phyloP scores from a whole-genome alignment of 805 yeast genomes.

The Pichia sporocuriosa region DNA sequence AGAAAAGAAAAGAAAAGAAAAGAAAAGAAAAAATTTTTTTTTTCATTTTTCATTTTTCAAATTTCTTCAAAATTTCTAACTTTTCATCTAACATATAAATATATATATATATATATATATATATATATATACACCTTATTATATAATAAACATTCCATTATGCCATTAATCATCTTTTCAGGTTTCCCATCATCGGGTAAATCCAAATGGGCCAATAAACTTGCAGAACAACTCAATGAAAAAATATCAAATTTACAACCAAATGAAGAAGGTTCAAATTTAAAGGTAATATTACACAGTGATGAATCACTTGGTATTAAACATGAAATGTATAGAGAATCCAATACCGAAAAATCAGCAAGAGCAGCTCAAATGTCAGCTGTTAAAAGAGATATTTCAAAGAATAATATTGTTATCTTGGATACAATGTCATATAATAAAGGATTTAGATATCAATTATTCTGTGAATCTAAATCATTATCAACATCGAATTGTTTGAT shows the following conservation, averaged over 20 bases:
- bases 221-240: conserved; percentile 41
- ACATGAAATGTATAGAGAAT: conserved; percentile 61
- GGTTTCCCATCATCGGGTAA: conserved; percentile 89
- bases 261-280: conserved; percentile 45
- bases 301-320: conserved; percentile 74
- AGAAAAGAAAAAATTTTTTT: too few relatives aligned
- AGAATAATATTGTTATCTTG: conserved; percentile 66
- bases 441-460: conserved; percentile 90
- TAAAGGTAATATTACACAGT: conserved; percentile 59
- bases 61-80: too few relatives aligned
- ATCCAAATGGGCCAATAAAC: conserved; percentile 58
- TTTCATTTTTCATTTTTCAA: too few relatives aligned
- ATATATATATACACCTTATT: neutral
- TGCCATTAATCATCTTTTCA: conserved; percentile 81
- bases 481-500: conserved; percentile 78
- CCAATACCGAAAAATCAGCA: conserved; percentile 70
- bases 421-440: conserved; percentile 88
- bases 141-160: conserved; percentile 21
- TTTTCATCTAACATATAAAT: too few relatives aligned
- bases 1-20: too few relatives aligned
- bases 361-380: conserved; percentile 85
- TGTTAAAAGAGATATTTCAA: conserved; percentile 71
- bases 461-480: conserved; percentile 84
- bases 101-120: too few relatives aligned
- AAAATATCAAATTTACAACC: conserved; percentile 36